Base-by-base conservation (phyloP, 2,329 filamentous ascomycete species). In the Colletotrichum karsti region DNA sequence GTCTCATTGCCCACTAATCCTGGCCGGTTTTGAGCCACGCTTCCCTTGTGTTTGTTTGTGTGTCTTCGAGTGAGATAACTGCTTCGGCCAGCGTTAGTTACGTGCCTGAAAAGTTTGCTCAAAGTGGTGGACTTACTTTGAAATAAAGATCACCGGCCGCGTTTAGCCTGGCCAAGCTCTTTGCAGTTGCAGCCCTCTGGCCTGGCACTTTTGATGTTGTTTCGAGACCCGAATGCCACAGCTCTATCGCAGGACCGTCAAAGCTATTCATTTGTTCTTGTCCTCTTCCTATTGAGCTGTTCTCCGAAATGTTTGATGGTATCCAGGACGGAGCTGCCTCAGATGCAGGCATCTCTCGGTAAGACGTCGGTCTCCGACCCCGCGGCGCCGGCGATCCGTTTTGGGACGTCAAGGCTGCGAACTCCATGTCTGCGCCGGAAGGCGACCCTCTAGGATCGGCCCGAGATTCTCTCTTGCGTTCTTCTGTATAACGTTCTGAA, bases 91-190 rank as follows among this genome's bases (percentile, higher is more conserved):
- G 8, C 22, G n/a, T 60, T 15, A 51, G 57, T 28, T 15, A 13
- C 33, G 12, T n/a, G 3, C 22, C 8, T 10, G 39, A 3, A 24
- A 42, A 28, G 22, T n/a, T n/a, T 44, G 22, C 26, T 22, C 9
- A 20, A 46, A 9, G 59, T 30, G 37, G 28, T 13, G 8, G 37
- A 13, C 33, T 42, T 41, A 56, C 54, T 28, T 39, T 63, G 22
- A 63, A 67, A 20, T 63, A 57, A 13, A 20, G 7, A 26, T 67
- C 51, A 28, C 59, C 59, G 15, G 51, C 42, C 13, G 42, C 28
- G 7, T 51, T 51, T 22, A 63, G 33, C 18, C 24, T 63, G 1
- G 13, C 42, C 50, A 67, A 35, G 28, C 42, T 57, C n/a, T 22
- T 50, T 22, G 42, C 42, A 30, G 42, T 50, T 22, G 42, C 42